Conservation (phyloP, 164 flowering plant genomes). For the Chimonanthus praecox region DNA sequence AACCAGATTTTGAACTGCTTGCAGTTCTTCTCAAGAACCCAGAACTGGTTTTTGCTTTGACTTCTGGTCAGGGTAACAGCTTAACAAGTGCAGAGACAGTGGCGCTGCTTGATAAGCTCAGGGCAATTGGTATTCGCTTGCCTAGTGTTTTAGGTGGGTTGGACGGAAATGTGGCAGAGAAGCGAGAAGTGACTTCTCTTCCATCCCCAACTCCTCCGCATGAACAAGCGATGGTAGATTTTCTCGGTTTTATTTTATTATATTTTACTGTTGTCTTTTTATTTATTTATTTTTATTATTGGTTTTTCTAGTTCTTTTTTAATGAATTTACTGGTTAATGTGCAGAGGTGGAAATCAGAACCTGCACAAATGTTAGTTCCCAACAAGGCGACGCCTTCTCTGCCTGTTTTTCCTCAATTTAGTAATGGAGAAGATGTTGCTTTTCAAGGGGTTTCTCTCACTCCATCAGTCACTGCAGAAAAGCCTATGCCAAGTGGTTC, state of each 20-base stretch:
- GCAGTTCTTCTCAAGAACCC: constrained; percentile 89
- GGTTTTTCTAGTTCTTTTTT: neutral
- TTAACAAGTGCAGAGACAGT: constrained; percentile 59
- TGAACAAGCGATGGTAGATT: constrained; percentile 76
- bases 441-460: neutral
- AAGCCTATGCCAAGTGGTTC: constrained; percentile 7
- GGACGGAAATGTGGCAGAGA: constrained; percentile 23
- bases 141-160: constrained; percentile 26
- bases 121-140: constrained; percentile 38
- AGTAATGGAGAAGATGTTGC: constrained; percentile 6
- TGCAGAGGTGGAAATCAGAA: constrained; percentile 62
- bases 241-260: neutral
- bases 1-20: constrained; percentile 85
- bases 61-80: constrained; percentile 71
- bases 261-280: neutral
- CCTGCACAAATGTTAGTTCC: constrained; percentile 2
- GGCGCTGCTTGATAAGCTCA: constrained; percentile 76
- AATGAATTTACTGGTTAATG: neutral
- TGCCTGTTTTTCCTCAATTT: constrained; percentile 12
- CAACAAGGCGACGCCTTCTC: constrained; percentile 21
- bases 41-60: constrained; percentile 76
- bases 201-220: constrained; percentile 89
- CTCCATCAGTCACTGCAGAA: neutral
- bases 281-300: neutral
- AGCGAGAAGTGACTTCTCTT: constrained; percentile 36